Conservation (phyloP, 2,329 filamentous ascomycete genomes). For the Colletotrichum cereale region DNA sequence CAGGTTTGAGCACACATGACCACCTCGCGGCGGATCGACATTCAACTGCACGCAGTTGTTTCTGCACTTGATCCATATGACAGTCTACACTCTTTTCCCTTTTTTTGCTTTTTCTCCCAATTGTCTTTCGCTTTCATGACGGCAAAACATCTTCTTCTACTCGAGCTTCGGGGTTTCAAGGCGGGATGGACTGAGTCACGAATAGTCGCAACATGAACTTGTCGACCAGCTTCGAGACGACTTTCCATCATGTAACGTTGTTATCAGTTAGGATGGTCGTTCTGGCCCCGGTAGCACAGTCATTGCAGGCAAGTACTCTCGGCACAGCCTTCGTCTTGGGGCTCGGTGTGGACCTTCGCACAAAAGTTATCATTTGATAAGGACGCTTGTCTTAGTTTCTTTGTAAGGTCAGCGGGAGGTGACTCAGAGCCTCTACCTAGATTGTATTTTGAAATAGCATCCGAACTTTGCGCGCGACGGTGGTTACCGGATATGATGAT, state of each 20-base stretch:
- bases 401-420: background rate
- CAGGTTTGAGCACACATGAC: background rate
- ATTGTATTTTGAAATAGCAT: constrained; percentile 48
- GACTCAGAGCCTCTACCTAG: constrained; percentile 4
- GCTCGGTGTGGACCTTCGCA: constrained; percentile 1
- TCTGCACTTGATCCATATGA: constrained; percentile 3
- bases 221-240: background rate
- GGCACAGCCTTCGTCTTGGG: constrained; percentile 9
- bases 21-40: background rate
- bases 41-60: constrained; percentile 11
- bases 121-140: constrained; percentile 10
- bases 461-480: constrained; percentile 51
- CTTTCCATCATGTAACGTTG: constrained; percentile 21
- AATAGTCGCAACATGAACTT: background rate
- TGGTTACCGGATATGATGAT: constrained; percentile 44
- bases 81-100: background rate
- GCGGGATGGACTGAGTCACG: background rate
- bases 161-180: constrained; percentile 8
- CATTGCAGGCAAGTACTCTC: background rate
- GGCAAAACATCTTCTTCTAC: constrained; percentile 17
- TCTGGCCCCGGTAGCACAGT: background rate
- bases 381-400: constrained; percentile 5
- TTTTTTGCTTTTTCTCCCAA: background rate
- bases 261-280: constrained; percentile 5
- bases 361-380: constrained; percentile 24